Conservation (phyloP, 2,329 filamentous ascomycete species). For the Clarireedia hainanense region DNA sequence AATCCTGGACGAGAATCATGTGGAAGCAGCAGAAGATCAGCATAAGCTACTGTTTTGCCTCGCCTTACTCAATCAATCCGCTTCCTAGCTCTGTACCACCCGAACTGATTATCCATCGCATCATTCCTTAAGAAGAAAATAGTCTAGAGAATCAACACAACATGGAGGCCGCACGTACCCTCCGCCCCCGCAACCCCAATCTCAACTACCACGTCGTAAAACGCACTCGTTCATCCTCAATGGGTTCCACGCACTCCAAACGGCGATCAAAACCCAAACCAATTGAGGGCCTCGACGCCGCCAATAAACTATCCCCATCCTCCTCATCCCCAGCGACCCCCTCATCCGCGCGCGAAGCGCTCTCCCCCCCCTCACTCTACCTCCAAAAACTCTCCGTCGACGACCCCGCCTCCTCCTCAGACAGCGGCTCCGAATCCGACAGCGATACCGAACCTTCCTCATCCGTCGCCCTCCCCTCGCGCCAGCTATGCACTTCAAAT, state of each 20-base stretch:
- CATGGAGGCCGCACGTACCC: neutral
- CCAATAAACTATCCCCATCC: neutral
- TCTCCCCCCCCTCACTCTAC: neutral
- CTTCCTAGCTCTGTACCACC: no score
- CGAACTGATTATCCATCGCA: no score
- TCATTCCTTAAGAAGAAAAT: neutral
- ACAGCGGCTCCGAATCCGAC: neutral
- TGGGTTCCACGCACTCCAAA: neutral
- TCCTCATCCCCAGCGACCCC: neutral
- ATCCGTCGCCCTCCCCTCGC: neutral
- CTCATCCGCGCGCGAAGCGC: neutral
- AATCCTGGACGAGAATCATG: no score
- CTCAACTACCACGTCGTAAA: neutral
- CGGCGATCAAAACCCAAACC: neutral
- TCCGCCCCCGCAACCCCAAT: neutral
- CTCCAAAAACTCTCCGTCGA: neutral
- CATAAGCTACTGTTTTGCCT: no score
- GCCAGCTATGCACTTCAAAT: neutral
- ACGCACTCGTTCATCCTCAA: neutral
- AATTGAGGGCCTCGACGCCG: neutral
- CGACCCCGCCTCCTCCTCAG: no score
- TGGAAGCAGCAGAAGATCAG: no score
- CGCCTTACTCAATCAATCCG: no score
- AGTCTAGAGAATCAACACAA: neutral
- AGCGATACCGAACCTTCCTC: neutral